Conservation (phyloP, 805 yeast genomes). For the Hanseniaspora occidentalis region DNA sequence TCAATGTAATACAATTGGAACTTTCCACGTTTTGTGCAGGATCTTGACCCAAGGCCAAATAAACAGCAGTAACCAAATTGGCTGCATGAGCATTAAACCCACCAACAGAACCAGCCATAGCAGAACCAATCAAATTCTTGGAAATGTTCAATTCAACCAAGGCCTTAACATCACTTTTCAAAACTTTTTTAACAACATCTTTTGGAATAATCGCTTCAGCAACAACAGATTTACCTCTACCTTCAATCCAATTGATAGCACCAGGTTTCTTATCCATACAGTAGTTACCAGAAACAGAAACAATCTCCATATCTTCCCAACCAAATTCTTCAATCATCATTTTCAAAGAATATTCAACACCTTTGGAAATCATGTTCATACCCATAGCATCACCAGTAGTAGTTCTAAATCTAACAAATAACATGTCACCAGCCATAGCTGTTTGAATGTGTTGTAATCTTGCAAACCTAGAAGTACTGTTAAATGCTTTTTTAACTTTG, state of each 20-base stretch:
- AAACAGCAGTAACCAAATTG: conserved; percentile 88
- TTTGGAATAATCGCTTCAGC: conserved; percentile 90
- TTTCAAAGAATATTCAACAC: conserved; percentile 79
- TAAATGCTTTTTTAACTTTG: conserved; percentile 74
- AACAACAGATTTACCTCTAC: conserved; percentile 95
- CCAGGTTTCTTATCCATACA: conserved; percentile 98
- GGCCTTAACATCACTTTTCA: conserved; percentile 87
- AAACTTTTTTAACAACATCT: conserved; percentile 63
- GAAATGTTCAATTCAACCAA: conserved; percentile 78
- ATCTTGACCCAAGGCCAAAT: conserved; percentile 93
- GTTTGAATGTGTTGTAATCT: conserved; percentile 83
- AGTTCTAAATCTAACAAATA: conserved; percentile 90
- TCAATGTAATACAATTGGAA: conserved; percentile 92
- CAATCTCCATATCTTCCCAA: conserved; percentile 85
- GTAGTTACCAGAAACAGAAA: conserved; percentile 92
- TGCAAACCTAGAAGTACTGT: conserved; percentile 95
- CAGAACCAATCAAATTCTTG: conserved; percentile 90
- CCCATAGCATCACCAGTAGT: conserved; percentile 99
- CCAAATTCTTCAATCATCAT: conserved; percentile 82
- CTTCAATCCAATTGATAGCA: conserved; percentile 98
- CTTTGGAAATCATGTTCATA: conserved; percentile 99
- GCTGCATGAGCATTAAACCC: conserved; percentile 99
- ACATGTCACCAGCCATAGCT: conserved; percentile 83
- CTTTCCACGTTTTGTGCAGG: conserved; percentile 99
- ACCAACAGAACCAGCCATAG: conserved; percentile 97